Base-by-base conservation (phyloP, 1,284 basidiomycete species). In the Wallemia mellicola region DNA sequence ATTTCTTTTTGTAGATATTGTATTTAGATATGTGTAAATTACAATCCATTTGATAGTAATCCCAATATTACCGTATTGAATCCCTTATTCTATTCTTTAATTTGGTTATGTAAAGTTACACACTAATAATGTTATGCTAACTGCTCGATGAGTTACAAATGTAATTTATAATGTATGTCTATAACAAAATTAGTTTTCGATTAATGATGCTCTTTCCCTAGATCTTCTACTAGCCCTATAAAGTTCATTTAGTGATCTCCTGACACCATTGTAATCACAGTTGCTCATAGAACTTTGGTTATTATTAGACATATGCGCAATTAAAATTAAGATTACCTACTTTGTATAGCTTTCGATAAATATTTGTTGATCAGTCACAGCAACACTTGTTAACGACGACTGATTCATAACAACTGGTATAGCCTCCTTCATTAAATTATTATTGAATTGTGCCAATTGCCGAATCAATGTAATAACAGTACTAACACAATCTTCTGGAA, bases 401-500 rank as follows among this genome's bases (percentile, higher is more conserved):
- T 78, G 77, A 64, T 83, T 79, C 24, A 91, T 68, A 15, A 84
- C 76, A 28, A 76, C 69, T 1, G 81, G 78, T 17, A 89, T 69
- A 82, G 86, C 92, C 11, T 72, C 67, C 22, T 81, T 71, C 59
- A 91, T 70, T 66, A 83, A 78, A 5, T 74, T 68, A 0, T 83
- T 76, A 76, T 83, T 85, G 15, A 79, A 68, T 27, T 73, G 71
- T 27, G 81, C 77, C 57, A 91, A 68, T 27, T 79, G 74, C 30
- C 84, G 77, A 66, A 95, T 76, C 63, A 94, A 79, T 1, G 80
- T 79, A 55, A 87, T 78, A 28, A 89, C 80, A 55, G 75, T 70
- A 5, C 82, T 77, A 27, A 82, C 75, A 1, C 80, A 76, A 62
- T 96, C 91, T 65, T 91, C 88, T 1, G 86, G 85, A 68, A 91